Evolutionary conservation across 352 stramenopile species (phyloP).

Genomic region (Phytophthora aleatoria): DNA sequence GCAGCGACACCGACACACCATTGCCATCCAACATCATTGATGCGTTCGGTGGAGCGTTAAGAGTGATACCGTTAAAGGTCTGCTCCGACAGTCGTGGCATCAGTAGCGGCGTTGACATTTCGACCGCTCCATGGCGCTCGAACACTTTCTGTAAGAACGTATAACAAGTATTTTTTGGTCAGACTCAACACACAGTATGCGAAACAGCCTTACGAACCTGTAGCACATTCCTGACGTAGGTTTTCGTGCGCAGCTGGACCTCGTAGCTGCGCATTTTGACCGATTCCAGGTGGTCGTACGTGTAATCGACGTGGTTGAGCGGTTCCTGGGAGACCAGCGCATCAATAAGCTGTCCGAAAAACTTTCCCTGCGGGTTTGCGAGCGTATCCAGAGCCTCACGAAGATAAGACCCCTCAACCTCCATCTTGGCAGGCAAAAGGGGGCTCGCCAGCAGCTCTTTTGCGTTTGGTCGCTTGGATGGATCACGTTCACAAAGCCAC

Average conservation of each 20-base stretch:
- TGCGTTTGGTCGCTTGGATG: constrained; percentile 67
- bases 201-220: constrained; percentile 38
- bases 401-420: constrained; percentile 85
- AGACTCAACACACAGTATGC: constrained; percentile 10
- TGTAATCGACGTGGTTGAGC: constrained; percentile 85
- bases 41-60: constrained; percentile 59
- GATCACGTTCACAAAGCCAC: constrained; percentile 86
- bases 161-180: constrained; percentile 9
- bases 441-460: constrained; percentile 72
- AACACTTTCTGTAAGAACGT: constrained; percentile 68
- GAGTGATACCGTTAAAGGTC: constrained; percentile 68
- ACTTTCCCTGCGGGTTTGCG: constrained; percentile 88
- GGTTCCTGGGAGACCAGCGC: constrained; percentile 76
- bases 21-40: constrained; percentile 73
- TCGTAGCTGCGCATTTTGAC: constrained; percentile 79
- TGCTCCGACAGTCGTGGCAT: constrained; percentile 73
- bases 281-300: constrained; percentile 83
- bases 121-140: constrained; percentile 77
- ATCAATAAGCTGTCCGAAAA: constrained; percentile 88
- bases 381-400: constrained; percentile 86
- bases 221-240: constrained; percentile 69
- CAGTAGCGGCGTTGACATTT: constrained; percentile 79
- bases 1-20: constrained; percentile 82
- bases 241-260: constrained; percentile 63
- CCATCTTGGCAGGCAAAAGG: constrained; percentile 80